These are phyloP conservation scores for Hypoxylon trugodes DNA, from an alignment of 495 filamentous ascomycete species.

Conservation along the genomic window DNA sequence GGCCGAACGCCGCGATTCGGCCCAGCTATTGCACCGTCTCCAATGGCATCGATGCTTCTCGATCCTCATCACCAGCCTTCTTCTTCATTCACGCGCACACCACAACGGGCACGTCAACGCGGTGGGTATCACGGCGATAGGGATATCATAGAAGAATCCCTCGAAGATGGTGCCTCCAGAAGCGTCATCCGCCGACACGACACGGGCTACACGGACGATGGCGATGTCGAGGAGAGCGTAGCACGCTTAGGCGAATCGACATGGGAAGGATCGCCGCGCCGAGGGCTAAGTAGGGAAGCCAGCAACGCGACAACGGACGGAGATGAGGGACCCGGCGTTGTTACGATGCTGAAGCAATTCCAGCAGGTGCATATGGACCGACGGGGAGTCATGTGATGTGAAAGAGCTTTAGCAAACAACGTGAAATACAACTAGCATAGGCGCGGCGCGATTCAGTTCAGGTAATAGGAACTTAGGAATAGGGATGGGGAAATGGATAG, in stretches of 20 bases:
- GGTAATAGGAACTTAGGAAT: background rate
- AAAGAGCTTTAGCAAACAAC: background rate
- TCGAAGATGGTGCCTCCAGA: constrained; percentile 64
- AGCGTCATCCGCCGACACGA: constrained; percentile 77
- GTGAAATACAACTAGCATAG: background rate
- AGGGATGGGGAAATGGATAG: no score
- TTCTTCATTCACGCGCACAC: constrained; percentile 55
- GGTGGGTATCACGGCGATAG: constrained; percentile 51
- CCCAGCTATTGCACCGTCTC: constrained; percentile 54
- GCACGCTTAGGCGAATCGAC: constrained; percentile 60
- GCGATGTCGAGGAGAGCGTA: constrained; percentile 58
- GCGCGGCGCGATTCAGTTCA: no score
- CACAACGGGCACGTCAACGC: constrained; percentile 51
- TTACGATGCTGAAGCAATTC: constrained; percentile 90
- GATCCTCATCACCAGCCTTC: constrained; percentile 89
- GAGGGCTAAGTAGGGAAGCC: constrained; percentile 52
- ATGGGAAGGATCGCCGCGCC: constrained; percentile 58
- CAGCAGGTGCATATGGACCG: constrained; percentile 79
- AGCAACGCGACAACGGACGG: constrained; percentile 46
- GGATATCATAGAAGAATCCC: constrained; percentile 58
- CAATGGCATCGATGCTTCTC: constrained; percentile 77
- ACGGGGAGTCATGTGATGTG: constrained; percentile 51
- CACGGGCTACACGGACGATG: constrained; percentile 61
- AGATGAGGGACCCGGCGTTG: constrained; percentile 68
- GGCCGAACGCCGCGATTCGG: constrained; percentile 46